Evolutionary conservation across 208 protist genomes (phyloP).

Genomic region (Giardia muris): DNA sequence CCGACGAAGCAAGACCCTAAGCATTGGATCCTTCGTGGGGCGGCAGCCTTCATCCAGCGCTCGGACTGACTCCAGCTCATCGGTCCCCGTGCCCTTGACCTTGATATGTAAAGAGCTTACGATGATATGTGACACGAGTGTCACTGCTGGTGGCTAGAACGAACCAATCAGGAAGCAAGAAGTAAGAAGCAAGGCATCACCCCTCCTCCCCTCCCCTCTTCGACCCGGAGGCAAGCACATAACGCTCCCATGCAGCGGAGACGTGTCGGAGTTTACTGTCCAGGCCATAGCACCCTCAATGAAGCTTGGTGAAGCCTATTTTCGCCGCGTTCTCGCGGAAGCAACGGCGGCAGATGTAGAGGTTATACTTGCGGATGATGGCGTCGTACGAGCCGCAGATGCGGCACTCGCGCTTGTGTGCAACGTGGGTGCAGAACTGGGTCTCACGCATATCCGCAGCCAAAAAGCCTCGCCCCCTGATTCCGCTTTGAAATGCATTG

Average conservation of each 20-base stretch:
- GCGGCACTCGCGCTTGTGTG: conserved; percentile 6
- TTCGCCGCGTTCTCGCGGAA: conserved; percentile 24
- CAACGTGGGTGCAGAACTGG: background rate
- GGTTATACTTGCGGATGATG: conserved; percentile 1
- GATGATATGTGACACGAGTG: no score
- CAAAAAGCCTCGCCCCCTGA: no score
- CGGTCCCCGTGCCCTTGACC: background rate
- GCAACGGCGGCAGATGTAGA: background rate
- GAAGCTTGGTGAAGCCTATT: conserved; percentile 22
- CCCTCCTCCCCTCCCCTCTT: no score
- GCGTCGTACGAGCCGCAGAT: background rate
- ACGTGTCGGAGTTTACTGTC: no score
- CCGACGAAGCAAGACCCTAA: conserved; percentile 58
- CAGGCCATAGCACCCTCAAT: no score
- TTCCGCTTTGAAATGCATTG: no score
- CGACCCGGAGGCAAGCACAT: no score
- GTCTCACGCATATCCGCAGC: conserved; percentile 1
- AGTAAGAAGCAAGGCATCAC: no score
- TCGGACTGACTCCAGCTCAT: background rate
- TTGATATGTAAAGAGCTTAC: no score
- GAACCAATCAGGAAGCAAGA: no score
- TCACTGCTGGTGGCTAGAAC: no score
- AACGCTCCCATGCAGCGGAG: no score
- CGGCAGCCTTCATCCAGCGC: conserved; percentile 42
- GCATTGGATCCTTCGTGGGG: conserved; percentile 60